Conservation (phyloP, 257 asterid species). For the Euphrasia confusa region DNA sequence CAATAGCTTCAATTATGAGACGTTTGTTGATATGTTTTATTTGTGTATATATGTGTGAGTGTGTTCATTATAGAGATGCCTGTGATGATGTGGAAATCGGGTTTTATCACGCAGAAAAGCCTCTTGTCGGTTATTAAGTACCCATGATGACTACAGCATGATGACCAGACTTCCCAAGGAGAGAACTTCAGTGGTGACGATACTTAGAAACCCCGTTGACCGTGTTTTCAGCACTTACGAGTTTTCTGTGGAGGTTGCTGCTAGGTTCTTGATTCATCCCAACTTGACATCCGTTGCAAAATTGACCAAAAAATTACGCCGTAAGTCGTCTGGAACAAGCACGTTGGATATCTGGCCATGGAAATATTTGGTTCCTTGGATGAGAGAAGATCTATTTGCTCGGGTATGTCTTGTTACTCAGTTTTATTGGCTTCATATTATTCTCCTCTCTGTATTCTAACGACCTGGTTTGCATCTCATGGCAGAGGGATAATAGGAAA, state of each 20-base stretch:
- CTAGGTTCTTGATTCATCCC: constrained; percentile 89
- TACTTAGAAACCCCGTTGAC: constrained; percentile 87
- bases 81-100: constrained; percentile 22
- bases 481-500: constrained; percentile 79
- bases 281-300: constrained; percentile 75
- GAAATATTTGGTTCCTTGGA: constrained; percentile 98
- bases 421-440: too few species aligned
- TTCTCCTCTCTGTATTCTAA: constrained; percentile 11
- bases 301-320: constrained; percentile 51
- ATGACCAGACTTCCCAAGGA: constrained; percentile 76
- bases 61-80: constrained; percentile 11
- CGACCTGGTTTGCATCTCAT: constrained; percentile 21
- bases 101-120: constrained; percentile 57
- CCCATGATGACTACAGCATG: constrained; percentile 95
- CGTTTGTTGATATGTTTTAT: constrained; percentile 6
- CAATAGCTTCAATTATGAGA: constrained; percentile 19
- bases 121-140: constrained; percentile 70
- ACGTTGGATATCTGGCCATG: constrained; percentile 99
- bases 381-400: constrained; percentile 94
- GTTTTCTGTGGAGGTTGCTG: constrained; percentile 96
- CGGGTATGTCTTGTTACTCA: constrained; percentile 48
- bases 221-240: constrained; percentile 93
- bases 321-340: constrained; percentile 58
- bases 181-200: constrained; percentile 81
- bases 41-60: not conserved